These are phyloP conservation scores for Rickenella mellea DNA, from an alignment of 768 basidiomycete species.

Conservation along the genomic window DNA sequence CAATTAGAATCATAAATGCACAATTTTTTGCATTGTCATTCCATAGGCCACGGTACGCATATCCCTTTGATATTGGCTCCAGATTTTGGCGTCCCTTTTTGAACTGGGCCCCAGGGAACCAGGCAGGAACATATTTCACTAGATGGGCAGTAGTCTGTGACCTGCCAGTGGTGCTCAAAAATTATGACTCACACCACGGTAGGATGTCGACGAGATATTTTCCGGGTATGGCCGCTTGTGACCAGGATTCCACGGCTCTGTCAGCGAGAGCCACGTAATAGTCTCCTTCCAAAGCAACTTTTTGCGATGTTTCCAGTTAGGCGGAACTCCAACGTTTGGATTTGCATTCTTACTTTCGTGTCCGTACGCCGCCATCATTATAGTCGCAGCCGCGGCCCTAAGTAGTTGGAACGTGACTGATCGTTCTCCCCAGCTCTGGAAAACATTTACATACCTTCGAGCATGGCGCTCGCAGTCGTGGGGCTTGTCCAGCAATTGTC, in stretches of 20 bases:
- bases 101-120: constrained; percentile 10
- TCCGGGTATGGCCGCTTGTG: background rate
- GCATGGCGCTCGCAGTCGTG: too few species aligned
- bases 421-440: background rate
- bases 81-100: constrained; percentile 6
- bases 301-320: background rate
- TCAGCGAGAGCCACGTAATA: constrained; percentile 1
- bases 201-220: constrained; percentile 1
- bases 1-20: background rate
- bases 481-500: too few species aligned
- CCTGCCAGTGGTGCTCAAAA: constrained; percentile 76
- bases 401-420: background rate
- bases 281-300: constrained; percentile 1
- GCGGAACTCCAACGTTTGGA: background rate
- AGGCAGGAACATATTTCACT: constrained; percentile 23
- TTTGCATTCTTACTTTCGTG: background rate
- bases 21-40: constrained; percentile 5
- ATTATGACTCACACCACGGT: background rate
- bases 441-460: background rate
- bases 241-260: background rate
- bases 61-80: constrained; percentile 10
- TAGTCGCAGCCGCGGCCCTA: background rate
- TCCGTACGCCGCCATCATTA: background rate
- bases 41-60: constrained; percentile 23
- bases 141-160: constrained; percentile 98